Base-by-base conservation (phyloP, 1,139 yeast genomes). In the Zygosaccharomyces sapae region DNA sequence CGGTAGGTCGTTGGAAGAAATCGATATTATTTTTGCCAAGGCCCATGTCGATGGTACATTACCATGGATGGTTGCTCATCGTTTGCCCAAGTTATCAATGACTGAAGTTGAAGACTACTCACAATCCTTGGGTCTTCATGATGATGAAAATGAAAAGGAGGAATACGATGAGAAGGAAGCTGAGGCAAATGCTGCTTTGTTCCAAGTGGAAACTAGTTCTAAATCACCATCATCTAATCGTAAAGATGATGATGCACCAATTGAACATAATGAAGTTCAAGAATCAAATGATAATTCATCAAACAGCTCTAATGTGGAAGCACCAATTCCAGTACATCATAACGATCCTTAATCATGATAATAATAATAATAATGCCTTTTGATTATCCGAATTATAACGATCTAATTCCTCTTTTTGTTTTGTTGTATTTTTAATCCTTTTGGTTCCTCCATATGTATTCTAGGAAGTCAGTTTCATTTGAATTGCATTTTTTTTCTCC, bases 1-100 rank as follows among this genome's bases (percentile, higher is more conserved):
- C 9, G 80, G 80, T 50, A 72, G 83, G 58, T 69, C 82, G 25
- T 70, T 81, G 61, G 86, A 80, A 62, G 84, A 80, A 59, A 73
- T 80, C 53, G 84, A 81, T 60, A 71, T 76, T 54, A 81, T 83
- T 53, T 81, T 79, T 58, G 72, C 60, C 33, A 56, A 56, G 48
- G 48, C 68, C 45, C 47, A 55, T 54, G 67, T 68, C 45, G 80
- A 76, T 48, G 71, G 71, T 44, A 67, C 74, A 54, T 72, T 67
- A 59, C 73, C 80, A 39, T 76, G 77, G 79, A 75, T 79, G 70
- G 79, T 76, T 33, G 80, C 80, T 43, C 75, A 74, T 20, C 69
- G 75, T 49, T 55, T 76, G 68, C 80, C 80, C 30, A 73, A 71
- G 61, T 69, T 76, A 53, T 61, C 74, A 24, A 61, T 65, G 51